A percentile compares a stretch with the other conserved stretches of the same genome.
Conservation (phyloP, 805 yeast genomes). For the Vanderwaltozyma tropicalis region DNA sequence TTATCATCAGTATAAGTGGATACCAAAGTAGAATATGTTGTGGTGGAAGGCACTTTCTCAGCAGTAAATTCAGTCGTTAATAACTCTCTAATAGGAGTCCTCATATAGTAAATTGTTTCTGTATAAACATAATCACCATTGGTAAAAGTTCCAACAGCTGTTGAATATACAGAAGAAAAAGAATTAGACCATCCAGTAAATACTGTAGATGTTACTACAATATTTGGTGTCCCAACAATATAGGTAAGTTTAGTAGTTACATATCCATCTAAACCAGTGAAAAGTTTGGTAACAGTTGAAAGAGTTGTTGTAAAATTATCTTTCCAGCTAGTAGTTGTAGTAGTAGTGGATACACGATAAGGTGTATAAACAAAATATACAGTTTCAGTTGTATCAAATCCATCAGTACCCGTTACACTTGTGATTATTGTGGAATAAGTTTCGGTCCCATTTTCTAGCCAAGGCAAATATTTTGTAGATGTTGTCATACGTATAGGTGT, state of each 20-base stretch:
- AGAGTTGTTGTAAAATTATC: neutral
- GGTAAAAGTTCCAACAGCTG: neutral
- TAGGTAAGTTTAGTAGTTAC: slow-evolving; percentile 1
- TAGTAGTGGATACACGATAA: neutral
- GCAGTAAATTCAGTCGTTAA: neutral
- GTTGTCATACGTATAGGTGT: neutral
- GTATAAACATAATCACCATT: neutral
- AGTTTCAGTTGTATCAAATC: slow-evolving; percentile 1
- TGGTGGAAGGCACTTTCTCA: neutral
- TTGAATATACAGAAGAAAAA: neutral
- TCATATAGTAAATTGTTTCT: slow-evolving; percentile 1
- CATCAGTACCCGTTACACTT: slow-evolving; percentile 4
- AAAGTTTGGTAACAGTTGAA: slow-evolving; percentile 1
- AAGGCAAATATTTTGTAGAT: too few species aligned
- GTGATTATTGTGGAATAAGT: slow-evolving; percentile 4
- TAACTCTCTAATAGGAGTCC: neutral
- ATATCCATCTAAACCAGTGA: slow-evolving; percentile 2
- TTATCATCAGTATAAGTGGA: neutral
- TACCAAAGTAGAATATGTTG: neutral
- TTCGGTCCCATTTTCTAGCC: neutral
- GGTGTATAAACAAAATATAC: slow-evolving; percentile 5
- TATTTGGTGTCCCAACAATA: neutral
- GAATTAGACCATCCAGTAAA: neutral
- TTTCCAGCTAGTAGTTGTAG: neutral
- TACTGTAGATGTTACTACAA: neutral